Evolutionary conservation across 2,329 filamentous ascomycete species (phyloP).

Genomic region (Fonsecaea pedrosoi): DNA sequence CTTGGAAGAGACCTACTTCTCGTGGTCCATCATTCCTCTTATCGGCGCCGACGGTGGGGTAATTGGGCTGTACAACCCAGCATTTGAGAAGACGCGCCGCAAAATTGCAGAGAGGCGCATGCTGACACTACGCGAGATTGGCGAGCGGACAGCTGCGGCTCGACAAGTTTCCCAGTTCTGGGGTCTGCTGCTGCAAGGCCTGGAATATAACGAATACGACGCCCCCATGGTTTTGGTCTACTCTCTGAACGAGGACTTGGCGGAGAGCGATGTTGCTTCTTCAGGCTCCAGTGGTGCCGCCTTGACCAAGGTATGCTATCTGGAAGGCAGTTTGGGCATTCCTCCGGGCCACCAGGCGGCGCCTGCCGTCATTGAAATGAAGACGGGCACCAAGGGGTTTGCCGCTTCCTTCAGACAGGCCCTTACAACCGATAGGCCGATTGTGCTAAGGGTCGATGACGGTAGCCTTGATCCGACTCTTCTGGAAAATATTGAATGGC

Average conservation of each 20-base stretch:
- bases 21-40: conserved; percentile 76
- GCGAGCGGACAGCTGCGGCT: conserved; percentile 75
- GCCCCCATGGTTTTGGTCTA: conserved; percentile 80
- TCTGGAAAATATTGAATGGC: conserved; percentile 70
- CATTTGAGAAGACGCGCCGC: conserved; percentile 79
- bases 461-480: conserved; percentile 70
- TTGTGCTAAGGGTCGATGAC: conserved; percentile 71
- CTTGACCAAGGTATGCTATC: conserved; percentile 67
- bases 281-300: conserved; percentile 71
- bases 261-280: conserved; percentile 73
- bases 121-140: conserved; percentile 78
- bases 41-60: conserved; percentile 76
- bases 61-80: conserved; percentile 78
- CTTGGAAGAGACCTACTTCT: conserved; percentile 81
- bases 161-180: conserved; percentile 76
- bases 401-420: conserved; percentile 77
- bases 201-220: conserved; percentile 77
- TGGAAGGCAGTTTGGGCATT: conserved; percentile 76
- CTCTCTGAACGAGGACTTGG: conserved; percentile 70
- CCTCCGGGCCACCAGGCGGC: conserved; percentile 68
- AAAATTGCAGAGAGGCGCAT: conserved; percentile 81
- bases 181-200: conserved; percentile 70
- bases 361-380: conserved; percentile 69
- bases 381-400: conserved; percentile 73
- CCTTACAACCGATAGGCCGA: conserved; percentile 70